phyloP scores from a whole-genome alignment of 2,329 filamentous ascomycete species.

The Sclerotinia subarctica region DNA sequence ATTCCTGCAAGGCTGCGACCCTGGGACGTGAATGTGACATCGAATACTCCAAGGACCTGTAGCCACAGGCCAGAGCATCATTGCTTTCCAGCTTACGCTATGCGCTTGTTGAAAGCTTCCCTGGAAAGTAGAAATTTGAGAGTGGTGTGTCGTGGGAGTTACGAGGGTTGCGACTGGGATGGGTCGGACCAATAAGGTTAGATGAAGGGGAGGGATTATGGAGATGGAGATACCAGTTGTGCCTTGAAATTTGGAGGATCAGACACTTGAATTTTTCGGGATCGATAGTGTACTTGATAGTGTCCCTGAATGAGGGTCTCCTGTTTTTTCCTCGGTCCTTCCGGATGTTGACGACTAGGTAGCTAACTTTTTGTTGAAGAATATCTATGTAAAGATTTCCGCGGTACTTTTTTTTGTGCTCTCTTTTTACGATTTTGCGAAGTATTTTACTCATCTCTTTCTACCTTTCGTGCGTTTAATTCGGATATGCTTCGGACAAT shows the following conservation, averaged over 20 bases:
- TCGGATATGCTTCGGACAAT: slow-evolving; percentile 7
- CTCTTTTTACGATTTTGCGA: slow-evolving; percentile 8
- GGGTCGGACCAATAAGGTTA: neutral
- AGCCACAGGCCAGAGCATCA: neutral
- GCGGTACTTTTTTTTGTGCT: neutral
- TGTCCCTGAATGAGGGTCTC: slow-evolving; percentile 1
- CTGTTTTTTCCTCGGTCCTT: neutral
- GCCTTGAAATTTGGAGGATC: slow-evolving; percentile 12
- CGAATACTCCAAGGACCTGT: neutral
- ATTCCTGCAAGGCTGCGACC: slow-evolving; percentile 19
- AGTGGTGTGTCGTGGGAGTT: neutral
- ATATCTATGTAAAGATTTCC: slow-evolving; percentile 7
- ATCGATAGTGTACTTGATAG: neutral
- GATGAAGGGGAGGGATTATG: neutral
- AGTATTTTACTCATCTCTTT: neutral
- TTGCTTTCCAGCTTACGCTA: neutral
- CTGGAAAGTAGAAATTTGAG: neutral
- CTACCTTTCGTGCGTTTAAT: neutral
- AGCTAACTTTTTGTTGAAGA: slow-evolving; percentile 1
- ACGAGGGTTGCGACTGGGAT: neutral
- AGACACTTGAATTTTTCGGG: neutral
- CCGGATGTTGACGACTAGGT: neutral
- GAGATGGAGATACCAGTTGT: slow-evolving; percentile 5
- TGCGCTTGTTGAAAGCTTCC: slow-evolving; percentile 1
- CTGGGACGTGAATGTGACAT: slow-evolving; percentile 7